Evolutionary conservation across 495 filamentous ascomycete species (phyloP).

Genomic region (Penicillium macrosclerotiorum): DNA sequence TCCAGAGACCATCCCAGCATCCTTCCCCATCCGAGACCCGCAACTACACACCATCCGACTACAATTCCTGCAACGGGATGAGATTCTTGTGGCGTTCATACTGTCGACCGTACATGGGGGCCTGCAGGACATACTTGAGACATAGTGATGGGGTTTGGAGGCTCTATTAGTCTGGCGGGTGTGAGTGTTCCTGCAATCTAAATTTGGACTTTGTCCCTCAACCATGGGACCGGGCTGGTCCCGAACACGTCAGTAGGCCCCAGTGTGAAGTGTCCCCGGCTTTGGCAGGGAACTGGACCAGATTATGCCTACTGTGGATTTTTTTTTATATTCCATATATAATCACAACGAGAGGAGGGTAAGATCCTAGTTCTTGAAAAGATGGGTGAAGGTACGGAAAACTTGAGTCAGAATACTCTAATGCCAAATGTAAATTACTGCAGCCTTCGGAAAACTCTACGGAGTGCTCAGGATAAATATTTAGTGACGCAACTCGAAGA

Average conservation of each 20-base stretch:
- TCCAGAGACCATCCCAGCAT: not conserved
- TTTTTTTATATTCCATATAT: too few species aligned
- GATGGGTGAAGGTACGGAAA: too few species aligned
- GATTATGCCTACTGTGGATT: too few species aligned
- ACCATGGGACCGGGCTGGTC: constrained; percentile 12
- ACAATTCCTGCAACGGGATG: too few species aligned
- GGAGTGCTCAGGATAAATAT: too few species aligned
- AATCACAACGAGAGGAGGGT: too few species aligned
- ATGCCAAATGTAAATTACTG: too few species aligned
- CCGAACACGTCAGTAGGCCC: constrained; percentile 12
- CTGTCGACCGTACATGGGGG: not conserved
- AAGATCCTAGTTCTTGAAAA: too few species aligned
- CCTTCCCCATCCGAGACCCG: not conserved
- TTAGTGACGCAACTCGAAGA: too few species aligned
- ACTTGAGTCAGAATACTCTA: too few species aligned
- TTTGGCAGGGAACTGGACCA: not conserved
- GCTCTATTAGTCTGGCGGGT: constrained; percentile 1
- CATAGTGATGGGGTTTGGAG: too few species aligned
- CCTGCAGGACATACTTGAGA: constrained; percentile 8
- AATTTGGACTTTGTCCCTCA: constrained; percentile 8
- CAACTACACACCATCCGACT: constrained; percentile 1
- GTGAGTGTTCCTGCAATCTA: constrained; percentile 2
- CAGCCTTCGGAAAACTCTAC: too few species aligned
- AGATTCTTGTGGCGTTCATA: constrained; percentile 11
- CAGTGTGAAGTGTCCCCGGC: not conserved